Evolutionary conservation across 1,139 yeast genomes (phyloP), one percentile per base, ranked within the genome.

Genomic region (Geotrichum histeridarum): DNA sequence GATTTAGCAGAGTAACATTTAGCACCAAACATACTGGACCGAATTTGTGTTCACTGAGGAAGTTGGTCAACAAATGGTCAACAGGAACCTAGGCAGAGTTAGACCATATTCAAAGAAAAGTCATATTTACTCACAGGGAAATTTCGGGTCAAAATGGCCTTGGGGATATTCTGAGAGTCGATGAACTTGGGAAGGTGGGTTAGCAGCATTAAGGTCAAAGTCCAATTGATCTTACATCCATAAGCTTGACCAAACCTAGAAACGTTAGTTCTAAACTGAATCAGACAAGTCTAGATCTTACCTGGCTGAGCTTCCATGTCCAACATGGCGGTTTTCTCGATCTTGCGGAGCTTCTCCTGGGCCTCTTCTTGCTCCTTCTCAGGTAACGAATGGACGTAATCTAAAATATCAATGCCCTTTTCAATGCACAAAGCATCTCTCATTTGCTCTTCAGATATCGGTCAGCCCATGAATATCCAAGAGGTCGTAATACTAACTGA

Each of bases 61-160:
- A 78, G 30, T 70, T 72, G 2, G 67, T 57, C 27, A 79, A 66
- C 38, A 83, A 70, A 61, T 80, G 75, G 32, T 74, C 67, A 1
- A 82, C 86, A 0, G 83, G 83, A 7, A 69, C 68, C 65, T 64
- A 42, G 43, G 43, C 17, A 8, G 35, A 30, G 11, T 30, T 7
- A 46, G 18, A 44, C 48, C 44, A 42, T 45, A n/a, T 8, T 39
- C 11, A 12, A 11, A 45, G 22, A 4, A 8, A 32, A n/a, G 33
- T 17, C 27, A 17, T 7, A n/a, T 17, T 37, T n/a, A 55, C 63
- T 53, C 35, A 68, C 70, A 2, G 74, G 75, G 54, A 77, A 71
- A 64, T 83, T 83, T 60, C 87, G 73, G 0, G 88, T 83, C 61
- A 85, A 79, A 27, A 83, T 81, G 2, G 83, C 77, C 60, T 77